Evolutionary conservation across 2,329 filamentous ascomycete species (phyloP), one percentile per base, ranked within the genome.

Genomic region (Ceratocystis huliohia): DNA sequence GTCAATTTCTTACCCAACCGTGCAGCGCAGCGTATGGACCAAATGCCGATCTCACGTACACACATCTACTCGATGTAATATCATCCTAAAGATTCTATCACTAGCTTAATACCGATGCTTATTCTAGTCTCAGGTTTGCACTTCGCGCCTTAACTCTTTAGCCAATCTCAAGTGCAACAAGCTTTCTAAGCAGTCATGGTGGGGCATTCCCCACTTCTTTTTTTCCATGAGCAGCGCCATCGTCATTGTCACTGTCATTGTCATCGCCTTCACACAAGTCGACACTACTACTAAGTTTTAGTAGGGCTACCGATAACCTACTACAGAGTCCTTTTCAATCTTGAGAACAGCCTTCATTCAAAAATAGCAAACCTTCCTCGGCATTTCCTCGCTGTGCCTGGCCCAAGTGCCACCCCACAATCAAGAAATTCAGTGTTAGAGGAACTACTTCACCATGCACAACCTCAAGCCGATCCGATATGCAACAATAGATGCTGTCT

Each of bases 391-490:
- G 56, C 8, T 13, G 56, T 59, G 56, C 15, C 56, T 37, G 30
- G 30, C 56, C 30, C 56, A 59, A 59, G 25, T 59, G 56, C 30
- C 30, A 20, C 17, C 56, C 30, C 56, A 50, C 45, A 5, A 37
- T 8, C 5, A n/a, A 28, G 48, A 59, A 59, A 30, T n/a, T 22
- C 56, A n/a, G 56, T 37, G 62, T 37, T 20, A 10, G 13, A 48
- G 56, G 56, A 56, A 59, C 56, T 10, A 20, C 56, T 48, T 65
- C 69, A 69, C 70, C 66, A 97, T 97, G 93, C 88, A 90, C 74
- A 97, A 96, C 76, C 82, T 97, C 71, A 87, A 85, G 76, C 91
- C 87, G 74, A 85, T 91, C 72, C 84, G 83, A 73, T 86, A 89
- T 74, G 82, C 83, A 71, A 80, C 84, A 74, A 86, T 86, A 78